A percentile compares a stretch with the other conserved stretches of the same genome.
These are phyloP conservation scores for Schizopora paradoxa DNA, from an alignment of 1,284 basidiomycete species.

Conservation along the genomic window DNA sequence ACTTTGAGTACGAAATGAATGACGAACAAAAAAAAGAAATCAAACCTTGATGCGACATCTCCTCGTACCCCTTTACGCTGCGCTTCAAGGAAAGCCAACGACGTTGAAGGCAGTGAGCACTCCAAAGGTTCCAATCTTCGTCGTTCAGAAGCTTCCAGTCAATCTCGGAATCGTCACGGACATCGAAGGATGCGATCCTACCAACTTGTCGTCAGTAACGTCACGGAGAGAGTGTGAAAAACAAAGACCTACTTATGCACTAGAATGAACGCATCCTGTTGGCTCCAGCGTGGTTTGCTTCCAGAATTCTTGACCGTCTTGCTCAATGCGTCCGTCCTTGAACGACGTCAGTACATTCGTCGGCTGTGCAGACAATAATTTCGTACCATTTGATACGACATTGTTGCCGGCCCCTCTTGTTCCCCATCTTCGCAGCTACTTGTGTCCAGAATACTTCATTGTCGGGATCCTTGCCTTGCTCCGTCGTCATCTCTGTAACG, in stretches of 20 bases:
- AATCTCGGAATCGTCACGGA: constrained; percentile 76
- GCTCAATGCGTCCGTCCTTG: constrained; percentile 69
- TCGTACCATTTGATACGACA: constrained; percentile 78
- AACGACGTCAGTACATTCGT: constrained; percentile 4
- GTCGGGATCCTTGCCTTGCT: constrained; percentile 63
- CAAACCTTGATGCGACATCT: constrained; percentile 71
- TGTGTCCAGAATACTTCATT: constrained; percentile 78
- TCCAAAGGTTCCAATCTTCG: constrained; percentile 77
- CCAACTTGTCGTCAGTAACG: constrained; percentile 29
- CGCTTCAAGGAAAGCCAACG: constrained; percentile 75
- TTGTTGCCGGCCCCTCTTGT: constrained; percentile 68
- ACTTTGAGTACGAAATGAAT: constrained; percentile 9
- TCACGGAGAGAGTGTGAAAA: constrained; percentile 4
- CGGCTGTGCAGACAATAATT: not conserved
- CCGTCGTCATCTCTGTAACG: constrained; percentile 64
- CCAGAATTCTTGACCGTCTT: constrained; percentile 67
- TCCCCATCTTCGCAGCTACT: constrained; percentile 71
- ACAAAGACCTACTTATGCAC: constrained; percentile 63
- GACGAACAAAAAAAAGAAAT: constrained; percentile 8
- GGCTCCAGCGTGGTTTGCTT: constrained; percentile 63
- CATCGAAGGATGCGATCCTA: constrained; percentile 66
- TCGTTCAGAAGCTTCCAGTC: constrained; percentile 75
- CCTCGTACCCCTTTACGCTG: constrained; percentile 65
- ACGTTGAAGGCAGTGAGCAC: constrained; percentile 67
- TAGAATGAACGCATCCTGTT: constrained; percentile 69